These are phyloP conservation scores for Cordyceps cicadae DNA, from an alignment of 2,329 filamentous ascomycete species.

Conservation along the genomic window DNA sequence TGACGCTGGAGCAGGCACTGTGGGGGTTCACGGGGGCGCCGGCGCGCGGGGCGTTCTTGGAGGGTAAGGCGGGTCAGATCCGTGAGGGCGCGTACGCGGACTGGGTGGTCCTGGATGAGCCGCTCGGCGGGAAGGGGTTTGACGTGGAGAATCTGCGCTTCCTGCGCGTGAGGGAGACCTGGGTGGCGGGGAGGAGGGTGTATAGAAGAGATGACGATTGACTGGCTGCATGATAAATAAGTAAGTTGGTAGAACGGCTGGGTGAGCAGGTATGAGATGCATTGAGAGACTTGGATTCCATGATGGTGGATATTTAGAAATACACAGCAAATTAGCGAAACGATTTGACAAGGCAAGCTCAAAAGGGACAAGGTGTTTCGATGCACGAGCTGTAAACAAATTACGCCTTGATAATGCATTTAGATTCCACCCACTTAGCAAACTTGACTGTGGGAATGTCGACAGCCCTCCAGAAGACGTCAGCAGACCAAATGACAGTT, in stretches of 20 bases:
- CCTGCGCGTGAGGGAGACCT: constrained; percentile 55
- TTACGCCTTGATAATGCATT: constrained; percentile 27
- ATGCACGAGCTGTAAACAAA: not conserved
- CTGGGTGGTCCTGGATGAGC: constrained; percentile 60
- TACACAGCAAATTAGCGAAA: constrained; percentile 15
- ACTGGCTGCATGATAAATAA: not conserved
- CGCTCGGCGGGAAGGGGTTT: constrained; percentile 35
- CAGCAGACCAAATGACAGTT: constrained; percentile 44
- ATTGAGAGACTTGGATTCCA: not conserved
- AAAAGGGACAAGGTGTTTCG: not conserved
- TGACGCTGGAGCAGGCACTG: constrained; percentile 52
- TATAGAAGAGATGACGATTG: constrained; percentile 22
- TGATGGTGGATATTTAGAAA: not conserved
- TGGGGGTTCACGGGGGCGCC: constrained; percentile 53
- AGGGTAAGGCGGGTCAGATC: constrained; percentile 52
- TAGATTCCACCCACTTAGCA: constrained; percentile 46
- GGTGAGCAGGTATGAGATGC: not conserved
- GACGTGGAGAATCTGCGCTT: constrained; percentile 44
- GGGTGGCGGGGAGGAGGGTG: constrained; percentile 52
- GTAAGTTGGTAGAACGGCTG: not conserved
- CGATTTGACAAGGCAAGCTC: not conserved
- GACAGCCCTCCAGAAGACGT: constrained; percentile 48
- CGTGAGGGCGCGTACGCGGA: constrained; percentile 55
- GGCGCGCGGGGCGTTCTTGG: constrained; percentile 51
- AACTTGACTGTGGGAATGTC: constrained; percentile 49